Evolutionary conservation across 1,284 basidiomycete genomes (phyloP), one percentile per base, ranked within the genome.

Genomic region (Ganoderma resinaceum): DNA sequence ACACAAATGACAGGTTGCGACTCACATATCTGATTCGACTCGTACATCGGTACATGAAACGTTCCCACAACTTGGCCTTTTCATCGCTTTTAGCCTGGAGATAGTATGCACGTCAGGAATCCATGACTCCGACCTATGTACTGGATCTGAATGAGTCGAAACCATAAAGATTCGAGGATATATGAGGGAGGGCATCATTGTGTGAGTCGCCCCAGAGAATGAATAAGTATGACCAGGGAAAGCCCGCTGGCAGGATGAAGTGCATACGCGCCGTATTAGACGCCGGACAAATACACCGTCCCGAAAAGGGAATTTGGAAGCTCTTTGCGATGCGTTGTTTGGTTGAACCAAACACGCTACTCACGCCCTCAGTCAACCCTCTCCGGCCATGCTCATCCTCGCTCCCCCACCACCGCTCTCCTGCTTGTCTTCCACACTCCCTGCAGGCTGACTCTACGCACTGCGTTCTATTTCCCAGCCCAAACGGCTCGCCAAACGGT

Each of bases 401-500:
- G 60, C 53, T 75, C 77, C 62, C 55, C 69, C 67, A 75, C 72
- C 66, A 75, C 68, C 61, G 53, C 60, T 42, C 37, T 31, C 61
- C 61, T 35, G 71, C 63, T 61, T 35, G 37, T 37, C 37, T 52
- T 57, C 58, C 37, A 33, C 38, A 33, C 46, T 62, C 23, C 26
- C 59, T 14, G 8, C n/a, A 20, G 58, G 69, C 35, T 31, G 37
- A 46, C 55, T 40, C 20, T 33, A 26, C 40, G 42, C 11, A 11
- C 31, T 46, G 42, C 40, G 61, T 40, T 66, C 58, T 57, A 49
- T 67, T 8, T 64, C 55, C 55, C 31, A 60, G 81, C 85, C 80
- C 82, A 89, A 85, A 78, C 86, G 89, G 77, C 81, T 81, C 77
- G 70, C 67, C 76, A 80, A 89, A 91, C 87, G 82, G 83, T 88